Evolutionary conservation across 192 early-diverging fungal species (phyloP), one percentile per base, ranked within the genome.

Genomic region (Geosiphon pyriformis): DNA sequence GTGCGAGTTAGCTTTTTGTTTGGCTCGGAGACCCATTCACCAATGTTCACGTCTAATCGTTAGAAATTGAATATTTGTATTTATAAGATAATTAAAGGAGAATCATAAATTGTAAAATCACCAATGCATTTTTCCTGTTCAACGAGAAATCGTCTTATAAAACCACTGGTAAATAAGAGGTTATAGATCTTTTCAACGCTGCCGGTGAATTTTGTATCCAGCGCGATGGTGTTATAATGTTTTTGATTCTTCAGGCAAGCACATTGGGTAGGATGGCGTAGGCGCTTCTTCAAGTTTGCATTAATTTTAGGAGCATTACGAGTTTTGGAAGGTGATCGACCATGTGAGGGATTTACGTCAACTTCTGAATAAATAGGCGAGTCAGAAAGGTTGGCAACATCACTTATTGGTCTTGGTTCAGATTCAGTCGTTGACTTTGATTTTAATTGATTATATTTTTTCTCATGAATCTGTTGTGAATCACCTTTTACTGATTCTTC

Each of bases 131-230:
- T 66, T 22, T 66, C 65, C 29, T 46, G 42, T 8, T 62, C 32
- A 30, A 61, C 72, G 12, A 78, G 26, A 26, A 73, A 78, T 0
- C 34, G 55, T 11, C 65, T 53, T 31, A 33, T 37, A n/a, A 78
- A 78, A 33, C 64, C 55, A 11, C 68, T 74, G 26, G 71, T 69
- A 52, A 74, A 78, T 11, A 78, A 57, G 11, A 78, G 63, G 48
- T 66, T 72, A 66, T 73, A 78, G 10, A 78, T 55, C 15, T 68
- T 55, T 27, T 74, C 68, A 35, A 78, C 35, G 2, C 35, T 70
- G 4, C 76, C 76, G 6, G 65, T 61, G 53, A 68, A 78, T 47
- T 61, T 69, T 27, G 72, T 70, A 52, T 54, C 64, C 61, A 78
- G 58, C 26, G 37, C 57, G 2, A 48, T 3, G 32, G 52, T 55